A percentile compares a stretch with the other conserved stretches of the same genome.
phyloP scores from a whole-genome alignment of 2,329 filamentous ascomycete genomes.

The Aspergillus jensenii region DNA sequence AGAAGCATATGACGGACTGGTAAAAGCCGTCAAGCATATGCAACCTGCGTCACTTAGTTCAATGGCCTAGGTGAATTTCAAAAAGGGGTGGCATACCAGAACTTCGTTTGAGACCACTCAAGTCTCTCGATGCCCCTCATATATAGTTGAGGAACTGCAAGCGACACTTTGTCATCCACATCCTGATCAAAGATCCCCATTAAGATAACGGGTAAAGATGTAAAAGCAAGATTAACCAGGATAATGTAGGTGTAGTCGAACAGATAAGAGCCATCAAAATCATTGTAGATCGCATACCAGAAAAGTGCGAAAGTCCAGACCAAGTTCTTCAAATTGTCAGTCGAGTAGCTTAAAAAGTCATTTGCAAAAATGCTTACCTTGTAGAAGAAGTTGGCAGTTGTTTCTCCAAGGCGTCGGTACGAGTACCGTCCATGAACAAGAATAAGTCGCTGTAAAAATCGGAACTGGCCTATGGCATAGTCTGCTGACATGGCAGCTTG shows the following conservation, averaged over 20 bases:
- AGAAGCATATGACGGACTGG: slow-evolving; percentile 91
- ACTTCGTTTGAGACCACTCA: slow-evolving; percentile 95
- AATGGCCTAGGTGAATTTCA: not conserved
- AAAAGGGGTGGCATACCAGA: slow-evolving; percentile 70
- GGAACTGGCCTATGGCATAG: slow-evolving; percentile 92
- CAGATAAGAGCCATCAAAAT: slow-evolving; percentile 94
- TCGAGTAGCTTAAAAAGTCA: not conserved
- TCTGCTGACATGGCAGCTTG: slow-evolving; percentile 96
- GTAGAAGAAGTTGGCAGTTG: slow-evolving; percentile 99
- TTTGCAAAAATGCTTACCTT: slow-evolving; percentile 59
- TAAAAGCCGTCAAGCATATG: slow-evolving; percentile 96
- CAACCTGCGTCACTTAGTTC: slow-evolving; percentile 55
- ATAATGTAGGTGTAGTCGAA: slow-evolving; percentile 98
- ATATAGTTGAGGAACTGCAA: slow-evolving; percentile 94
- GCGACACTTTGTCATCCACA: slow-evolving; percentile 87
- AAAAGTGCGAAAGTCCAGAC: slow-evolving; percentile 96
- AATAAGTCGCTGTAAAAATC: slow-evolving; percentile 79
- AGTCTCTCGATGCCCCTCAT: slow-evolving; percentile 90
- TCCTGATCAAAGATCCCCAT: slow-evolving; percentile 98
- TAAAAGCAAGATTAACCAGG: slow-evolving; percentile 95
- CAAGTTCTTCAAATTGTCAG: slow-evolving; percentile 65
- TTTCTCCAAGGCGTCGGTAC: slow-evolving; percentile 90
- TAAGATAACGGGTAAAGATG: slow-evolving; percentile 87
- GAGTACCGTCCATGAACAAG: slow-evolving; percentile 94
- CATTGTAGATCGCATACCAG: slow-evolving; percentile 95